Base-by-base conservation (phyloP, 1,284 basidiomycete genomes). In the Serendipita sp. region DNA sequence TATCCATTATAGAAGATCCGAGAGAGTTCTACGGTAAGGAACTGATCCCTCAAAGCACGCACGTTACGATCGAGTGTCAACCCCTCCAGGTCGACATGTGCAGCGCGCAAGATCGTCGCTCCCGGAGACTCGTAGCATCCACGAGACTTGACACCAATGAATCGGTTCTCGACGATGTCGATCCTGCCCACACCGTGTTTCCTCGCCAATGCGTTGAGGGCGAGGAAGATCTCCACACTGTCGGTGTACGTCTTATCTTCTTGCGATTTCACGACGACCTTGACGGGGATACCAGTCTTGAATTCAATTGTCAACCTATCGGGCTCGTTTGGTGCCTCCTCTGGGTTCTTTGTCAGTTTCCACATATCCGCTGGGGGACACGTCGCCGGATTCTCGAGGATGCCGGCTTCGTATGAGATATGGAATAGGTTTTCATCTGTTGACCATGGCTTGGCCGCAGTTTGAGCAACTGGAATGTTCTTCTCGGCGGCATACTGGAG, bases 401-500 rank as follows among this genome's bases (percentile, higher is more conserved):
- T 98, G 64, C 95, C 95, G 35, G 95, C 95, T 76, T 99, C 95
- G 78, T 98, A 99, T 26, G 94, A 99, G 75, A 98, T 99, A 80
- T 99, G 95, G 87, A 96, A 97, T 63, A 99, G 80, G 78, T 99
- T 99, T 78, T 98, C 96, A 74, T 97, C 93, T 76, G 95, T 99
- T 8, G 94, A 98, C 96, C 96, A 99, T 42, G 96, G 95, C 79
- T 99, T 98, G 65, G 93, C 83, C 49, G 91, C 84, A 64, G 95
- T 99, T 78, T 99, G 95, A 68, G 87, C 82, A 65, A 99, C 94
- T 64, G 93, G 93, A 68, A 99, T 97, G 62, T 83, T 78, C 75
- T 94, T 93, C 72, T 91, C 79, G 26, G 85, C 85, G 49, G 95
- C 96, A 71, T 88, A 99, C 61, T 85, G 82, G 67, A 99, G 86